Conservation (phyloP, 257 asterid species). For the Cinchona pubescens region DNA sequence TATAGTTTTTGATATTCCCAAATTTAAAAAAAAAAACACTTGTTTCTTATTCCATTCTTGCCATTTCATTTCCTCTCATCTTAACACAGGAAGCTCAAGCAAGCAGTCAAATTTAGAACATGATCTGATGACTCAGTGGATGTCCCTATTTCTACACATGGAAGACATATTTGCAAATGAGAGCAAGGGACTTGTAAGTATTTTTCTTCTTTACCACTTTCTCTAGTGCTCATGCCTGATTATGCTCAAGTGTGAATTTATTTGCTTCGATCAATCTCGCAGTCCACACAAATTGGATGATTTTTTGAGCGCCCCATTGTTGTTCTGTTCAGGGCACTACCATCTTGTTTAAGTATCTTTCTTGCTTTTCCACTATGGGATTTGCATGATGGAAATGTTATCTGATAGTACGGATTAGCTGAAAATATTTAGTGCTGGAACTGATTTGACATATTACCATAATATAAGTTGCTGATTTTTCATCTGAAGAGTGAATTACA, state of each 20-base stretch:
- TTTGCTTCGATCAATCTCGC: too few relatives aligned
- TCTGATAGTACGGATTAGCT: not conserved
- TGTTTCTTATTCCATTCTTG: too few relatives aligned
- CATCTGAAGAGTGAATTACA: not conserved
- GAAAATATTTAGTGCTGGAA: not conserved
- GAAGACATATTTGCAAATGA: slow-evolving; percentile 51
- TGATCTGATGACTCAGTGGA: slow-evolving; percentile 63
- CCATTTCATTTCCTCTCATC: too few relatives aligned
- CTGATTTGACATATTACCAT: too few relatives aligned
- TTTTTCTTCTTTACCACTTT: not conserved
- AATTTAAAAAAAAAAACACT: too few relatives aligned
- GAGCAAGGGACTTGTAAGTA: slow-evolving; percentile 65
- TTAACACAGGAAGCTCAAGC: slow-evolving; percentile 27
- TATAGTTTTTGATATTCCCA: too few relatives aligned
- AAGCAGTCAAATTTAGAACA: slow-evolving; percentile 42
- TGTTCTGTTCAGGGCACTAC: not conserved
- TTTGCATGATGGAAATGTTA: not conserved
- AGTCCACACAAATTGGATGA: too few relatives aligned
- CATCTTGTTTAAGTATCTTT: not conserved
- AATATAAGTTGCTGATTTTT: too few relatives aligned
- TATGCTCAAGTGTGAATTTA: not conserved
- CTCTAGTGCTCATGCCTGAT: not conserved
- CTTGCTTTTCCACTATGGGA: not conserved
- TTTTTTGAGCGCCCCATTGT: not conserved
- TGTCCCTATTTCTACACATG: slow-evolving; percentile 67